phyloP scores from a whole-genome alignment of 805 yeast species.

The Yamadazyma olivae region DNA sequence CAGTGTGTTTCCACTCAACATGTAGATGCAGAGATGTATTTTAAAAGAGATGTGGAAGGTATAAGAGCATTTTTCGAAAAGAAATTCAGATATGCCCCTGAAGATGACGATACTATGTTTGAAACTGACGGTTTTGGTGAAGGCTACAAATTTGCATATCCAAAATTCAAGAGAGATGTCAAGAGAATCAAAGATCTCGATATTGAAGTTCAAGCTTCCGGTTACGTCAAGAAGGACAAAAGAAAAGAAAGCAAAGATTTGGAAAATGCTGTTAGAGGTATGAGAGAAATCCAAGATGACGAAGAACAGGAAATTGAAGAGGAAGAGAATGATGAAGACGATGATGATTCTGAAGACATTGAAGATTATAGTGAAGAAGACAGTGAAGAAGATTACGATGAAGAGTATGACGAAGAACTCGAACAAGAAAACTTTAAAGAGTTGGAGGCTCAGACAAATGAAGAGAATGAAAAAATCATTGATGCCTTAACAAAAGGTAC shows the following conservation, averaged over 20 bases:
- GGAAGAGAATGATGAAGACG: conserved; percentile 22
- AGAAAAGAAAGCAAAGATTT: conserved; percentile 41
- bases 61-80: conserved; percentile 77
- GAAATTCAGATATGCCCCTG: conserved; percentile 73
- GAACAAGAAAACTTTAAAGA: conserved; percentile 28
- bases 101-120: conserved; percentile 63
- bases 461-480: conserved; percentile 55
- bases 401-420: conserved; percentile 32
- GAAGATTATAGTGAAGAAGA: conserved; percentile 43
- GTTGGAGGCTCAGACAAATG: conserved; percentile 15
- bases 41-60: conserved; percentile 91
- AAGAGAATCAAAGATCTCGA: conserved; percentile 68
- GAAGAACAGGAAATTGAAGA: conserved; percentile 20
- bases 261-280: conserved; percentile 69
- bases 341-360: conserved; percentile 29
- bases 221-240: conserved; percentile 54
- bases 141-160: conserved; percentile 73
- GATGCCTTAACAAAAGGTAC: conserved; percentile 66
- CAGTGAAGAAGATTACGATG: conserved; percentile 25
- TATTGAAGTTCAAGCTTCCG: conserved; percentile 88
- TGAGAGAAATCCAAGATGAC: conserved; percentile 43
- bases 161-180: conserved; percentile 76
- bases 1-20: conserved; percentile 96
- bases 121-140: conserved; percentile 81
- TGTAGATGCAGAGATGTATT: conserved; percentile 80